Evolutionary conservation across 768 basidiomycete genomes (phyloP).

Genomic region (Goffeauzyma gilvescens): DNA sequence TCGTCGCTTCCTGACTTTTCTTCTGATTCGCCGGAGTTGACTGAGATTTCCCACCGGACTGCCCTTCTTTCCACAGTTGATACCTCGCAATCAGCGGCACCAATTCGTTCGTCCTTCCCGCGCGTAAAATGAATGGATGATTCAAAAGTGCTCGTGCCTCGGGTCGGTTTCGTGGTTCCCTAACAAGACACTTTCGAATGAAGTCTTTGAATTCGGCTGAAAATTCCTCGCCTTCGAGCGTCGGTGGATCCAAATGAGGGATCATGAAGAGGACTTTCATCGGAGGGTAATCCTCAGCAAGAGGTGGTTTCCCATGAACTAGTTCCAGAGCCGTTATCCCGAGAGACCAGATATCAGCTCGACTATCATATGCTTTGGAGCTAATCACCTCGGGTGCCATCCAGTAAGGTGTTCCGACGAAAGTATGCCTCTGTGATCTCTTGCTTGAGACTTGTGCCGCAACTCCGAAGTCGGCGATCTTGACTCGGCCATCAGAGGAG

Average conservation of each 20-base stretch:
- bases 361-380: constrained; percentile 83
- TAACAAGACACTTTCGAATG: constrained; percentile 70
- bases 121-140: constrained; percentile 42
- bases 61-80: constrained; percentile 52
- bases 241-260: constrained; percentile 85
- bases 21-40: too few species aligned
- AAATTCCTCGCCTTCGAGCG: constrained; percentile 61
- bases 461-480: constrained; percentile 95
- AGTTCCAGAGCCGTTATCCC: constrained; percentile 97
- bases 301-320: constrained; percentile 89
- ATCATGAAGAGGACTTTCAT: constrained; percentile 98
- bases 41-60: too few species aligned
- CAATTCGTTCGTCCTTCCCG: constrained; percentile 62
- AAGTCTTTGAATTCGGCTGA: constrained; percentile 82
- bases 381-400: constrained; percentile 70
- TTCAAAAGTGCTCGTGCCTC: background rate
- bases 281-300: constrained; percentile 80
- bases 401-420: constrained; percentile 45
- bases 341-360: constrained; percentile 94
- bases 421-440: constrained; percentile 74
- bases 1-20: too few species aligned
- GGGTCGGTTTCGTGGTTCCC: constrained; percentile 60
- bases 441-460: constrained; percentile 79
- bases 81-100: constrained; percentile 75
- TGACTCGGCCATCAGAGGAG: constrained; percentile 77